A percentile compares a stretch with the other conserved stretches of the same genome.
Conservation (phyloP, 257 asterid genomes). For the Nemophila menziesii region DNA sequence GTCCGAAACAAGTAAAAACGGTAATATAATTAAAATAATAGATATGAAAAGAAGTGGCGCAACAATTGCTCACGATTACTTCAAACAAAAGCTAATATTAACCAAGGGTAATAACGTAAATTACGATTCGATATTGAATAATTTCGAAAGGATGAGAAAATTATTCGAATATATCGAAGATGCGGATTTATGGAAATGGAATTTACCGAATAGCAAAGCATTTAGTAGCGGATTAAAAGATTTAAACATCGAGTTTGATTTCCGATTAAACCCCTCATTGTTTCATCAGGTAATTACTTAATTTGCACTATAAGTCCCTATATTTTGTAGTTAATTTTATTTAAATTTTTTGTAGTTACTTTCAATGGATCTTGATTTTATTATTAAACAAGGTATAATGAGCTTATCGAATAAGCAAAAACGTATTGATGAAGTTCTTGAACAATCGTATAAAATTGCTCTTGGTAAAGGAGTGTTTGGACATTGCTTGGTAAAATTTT, state of each 20-base stretch:
- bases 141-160: conserved; percentile 43
- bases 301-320: not conserved
- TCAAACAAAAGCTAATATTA: conserved; percentile 61
- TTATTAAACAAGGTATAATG: conserved; percentile 52
- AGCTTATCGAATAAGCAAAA: conserved; percentile 59
- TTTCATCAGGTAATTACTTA: conserved; percentile 58
- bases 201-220: conserved; percentile 68
- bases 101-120: conserved; percentile 14
- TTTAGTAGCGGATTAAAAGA: conserved; percentile 87
- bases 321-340: not conserved
- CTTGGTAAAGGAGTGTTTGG: conserved; percentile 74
- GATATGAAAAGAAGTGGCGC: conserved; percentile 93
- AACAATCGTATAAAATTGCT: conserved; percentile 55
- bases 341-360: conserved; percentile 41
- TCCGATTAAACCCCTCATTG: conserved; percentile 48
- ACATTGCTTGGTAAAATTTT: conserved; percentile 57
- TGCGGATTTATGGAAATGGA: conserved; percentile 90
- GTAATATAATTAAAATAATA: conserved; percentile 52
- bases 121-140: conserved; percentile 12
- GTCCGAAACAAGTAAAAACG: conserved; percentile 29
- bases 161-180: conserved; percentile 81
- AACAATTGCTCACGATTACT: conserved; percentile 83
- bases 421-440: conserved; percentile 43
- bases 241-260: conserved; percentile 56
- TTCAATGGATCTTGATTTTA: conserved; percentile 46